Base-by-base conservation (phyloP, 2,329 filamentous ascomycete species). In the Trichoderma arundinaceum region DNA sequence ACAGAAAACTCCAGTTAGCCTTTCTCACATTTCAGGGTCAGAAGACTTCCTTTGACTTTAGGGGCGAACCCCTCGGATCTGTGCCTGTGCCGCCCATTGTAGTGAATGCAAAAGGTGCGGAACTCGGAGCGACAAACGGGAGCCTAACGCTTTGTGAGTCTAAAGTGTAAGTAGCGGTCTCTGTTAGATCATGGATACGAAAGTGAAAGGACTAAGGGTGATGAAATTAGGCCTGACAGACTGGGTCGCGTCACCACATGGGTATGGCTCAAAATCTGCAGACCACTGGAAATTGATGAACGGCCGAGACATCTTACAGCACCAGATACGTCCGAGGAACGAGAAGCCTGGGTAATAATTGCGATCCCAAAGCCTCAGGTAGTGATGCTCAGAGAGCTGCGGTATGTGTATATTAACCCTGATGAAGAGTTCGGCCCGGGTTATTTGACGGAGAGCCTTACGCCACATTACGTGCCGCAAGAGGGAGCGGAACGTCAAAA, bases 251-350 rank as follows among this genome's bases (percentile, higher is more conserved):
- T 44, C 8, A 68, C 66, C 17, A 69, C 35, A 1, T 73, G 72
- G 72, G 57, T 60, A 12, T 73, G 72, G 72, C 68, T 73, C 65
- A 69, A 69, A 28, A 72, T 73, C 41, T 48, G 49, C 39, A 73
- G 71, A 54, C 70, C 71, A 4, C 33, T 73, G 1, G 22, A 57
- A 15, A 39, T 58, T 9, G n/a, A 39, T 12, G 49, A 62, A 49
- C 41, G 19, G 9, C 33, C 35, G 10, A 65, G 63, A 6, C 41
- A 62, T 19, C 39, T 22, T 12, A 7, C 15, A 9, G 39, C 69
- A 66, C 41, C 51, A 10, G 62, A 67, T 3, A 19, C 71, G 22
- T 5, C 32, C n/a, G 19, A 54, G 22, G 56, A 69, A n/a, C 53
- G 66, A 13, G 22, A 67, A 19, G 60, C 70, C 12, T 66, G 56